These are phyloP conservation scores for Bassia scoparia DNA, from an alignment of 148 eudicot species.

Conservation along the genomic window DNA sequence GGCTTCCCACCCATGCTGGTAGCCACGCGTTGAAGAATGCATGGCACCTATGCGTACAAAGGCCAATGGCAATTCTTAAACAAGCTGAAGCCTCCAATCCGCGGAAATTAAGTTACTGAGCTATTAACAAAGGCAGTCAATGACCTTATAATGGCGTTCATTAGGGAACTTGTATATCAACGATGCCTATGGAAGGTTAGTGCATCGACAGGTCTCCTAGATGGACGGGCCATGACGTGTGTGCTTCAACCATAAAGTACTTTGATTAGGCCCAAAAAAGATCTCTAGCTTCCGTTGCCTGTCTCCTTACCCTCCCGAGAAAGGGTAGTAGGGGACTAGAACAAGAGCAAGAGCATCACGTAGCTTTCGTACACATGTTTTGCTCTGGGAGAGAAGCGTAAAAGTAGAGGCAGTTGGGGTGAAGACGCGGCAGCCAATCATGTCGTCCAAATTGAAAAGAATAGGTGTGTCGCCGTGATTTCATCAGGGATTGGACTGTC, in stretches of 20 bases:
- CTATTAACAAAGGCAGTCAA: conserved; percentile 83
- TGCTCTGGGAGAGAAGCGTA: conserved; percentile 30
- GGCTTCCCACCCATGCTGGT: conserved; percentile 50
- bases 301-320: conserved; percentile 69
- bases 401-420: conserved; percentile 87
- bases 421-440: conserved; percentile 77
- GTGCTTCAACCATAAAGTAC: conserved; percentile 73
- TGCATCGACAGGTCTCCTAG: conserved; percentile 66
- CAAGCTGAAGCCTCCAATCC: conserved; percentile 95
- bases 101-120: conserved; percentile 63
- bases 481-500: conserved; percentile 46
- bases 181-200: conserved; percentile 78
- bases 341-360: conserved; percentile 59
- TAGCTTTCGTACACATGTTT: conserved; percentile 31
- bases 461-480: conserved; percentile 51
- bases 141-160: conserved; percentile 67
- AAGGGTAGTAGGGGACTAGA: conserved; percentile 86
- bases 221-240: conserved; percentile 39
- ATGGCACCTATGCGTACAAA: conserved; percentile 93
- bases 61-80: conserved; percentile 86
- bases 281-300: conserved; percentile 58
- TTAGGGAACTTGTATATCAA: conserved; percentile 54
- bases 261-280: conserved; percentile 68
- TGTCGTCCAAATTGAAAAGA: conserved; percentile 88
- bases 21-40: conserved; percentile 93